phyloP scores from a whole-genome alignment of 805 yeast species.

The Phaffomyces antillensis region DNA sequence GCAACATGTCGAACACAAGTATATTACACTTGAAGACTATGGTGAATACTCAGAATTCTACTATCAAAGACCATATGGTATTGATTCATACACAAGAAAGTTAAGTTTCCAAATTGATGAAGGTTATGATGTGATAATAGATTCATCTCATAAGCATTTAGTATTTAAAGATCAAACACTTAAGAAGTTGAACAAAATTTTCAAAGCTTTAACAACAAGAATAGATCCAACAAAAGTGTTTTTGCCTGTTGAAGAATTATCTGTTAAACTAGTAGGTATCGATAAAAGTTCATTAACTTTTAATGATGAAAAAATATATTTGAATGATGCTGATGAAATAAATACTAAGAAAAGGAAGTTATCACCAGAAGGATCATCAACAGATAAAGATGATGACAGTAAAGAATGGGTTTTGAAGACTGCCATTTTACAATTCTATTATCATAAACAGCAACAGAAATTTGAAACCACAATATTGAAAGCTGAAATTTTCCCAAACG shows the following conservation, averaged over 20 bases:
- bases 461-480: not conserved
- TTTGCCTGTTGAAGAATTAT: not conserved
- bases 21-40: constrained; percentile 10
- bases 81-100: constrained; percentile 16
- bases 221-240: not conserved
- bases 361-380: not conserved
- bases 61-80: constrained; percentile 43
- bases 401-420: not conserved
- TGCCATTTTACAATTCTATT: constrained; percentile 1
- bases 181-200: not conserved
- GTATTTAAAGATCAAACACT: not conserved
- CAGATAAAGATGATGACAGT: not conserved
- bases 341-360: constrained; percentile 5
- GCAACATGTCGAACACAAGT: constrained; percentile 9
- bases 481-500: constrained; percentile 1
- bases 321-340: not conserved
- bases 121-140: not conserved
- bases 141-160: not conserved
- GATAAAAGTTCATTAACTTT: not conserved
- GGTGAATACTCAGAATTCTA: not conserved
- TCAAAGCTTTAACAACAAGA: not conserved
- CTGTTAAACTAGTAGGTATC: not conserved
- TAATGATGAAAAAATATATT: not conserved
- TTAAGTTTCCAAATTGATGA: constrained; percentile 4
- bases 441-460: not conserved